Percentiles rank a stretch among this genome's conserved stretches.
phyloP scores from a whole-genome alignment of 257 asterid species.

The Solanum paucissectum region DNA sequence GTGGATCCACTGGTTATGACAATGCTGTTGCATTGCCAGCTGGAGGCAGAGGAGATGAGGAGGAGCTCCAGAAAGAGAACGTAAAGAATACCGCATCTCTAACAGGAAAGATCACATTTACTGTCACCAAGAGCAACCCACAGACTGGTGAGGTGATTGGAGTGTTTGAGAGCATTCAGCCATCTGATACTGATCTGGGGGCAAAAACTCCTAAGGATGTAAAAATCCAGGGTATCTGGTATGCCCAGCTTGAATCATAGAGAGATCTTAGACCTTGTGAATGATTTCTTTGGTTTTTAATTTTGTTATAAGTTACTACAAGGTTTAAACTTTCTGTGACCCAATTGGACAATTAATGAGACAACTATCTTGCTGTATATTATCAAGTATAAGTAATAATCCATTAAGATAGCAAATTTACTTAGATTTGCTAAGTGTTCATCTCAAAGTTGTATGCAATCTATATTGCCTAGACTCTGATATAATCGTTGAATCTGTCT shows the following conservation, averaged over 20 bases:
- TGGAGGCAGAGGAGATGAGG: conserved; percentile 98
- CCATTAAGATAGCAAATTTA: background rate
- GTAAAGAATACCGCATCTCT: conserved; percentile 61
- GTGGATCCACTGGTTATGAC: conserved; percentile 97
- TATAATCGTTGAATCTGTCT: background rate
- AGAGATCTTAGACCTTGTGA: conserved; percentile 1
- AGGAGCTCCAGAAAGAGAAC: conserved; percentile 86
- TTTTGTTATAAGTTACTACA: conserved; percentile 28
- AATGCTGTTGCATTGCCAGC: conserved; percentile 98
- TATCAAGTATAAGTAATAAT: background rate
- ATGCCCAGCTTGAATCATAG: conserved; percentile 79
- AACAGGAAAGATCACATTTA: conserved; percentile 72
- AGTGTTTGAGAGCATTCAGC: conserved; percentile 92
- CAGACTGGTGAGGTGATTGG: conserved; percentile 96
- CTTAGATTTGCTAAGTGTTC: background rate
- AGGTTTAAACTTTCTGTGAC: conserved; percentile 19
- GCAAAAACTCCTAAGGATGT: conserved; percentile 93
- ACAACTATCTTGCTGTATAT: conserved; percentile 33
- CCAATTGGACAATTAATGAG: conserved; percentile 18
- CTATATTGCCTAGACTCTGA: background rate
- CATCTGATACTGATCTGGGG: conserved; percentile 95
- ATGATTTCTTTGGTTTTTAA: conserved; percentile 18
- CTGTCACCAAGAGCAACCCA: conserved; percentile 72
- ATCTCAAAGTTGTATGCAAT: background rate
- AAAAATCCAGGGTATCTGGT: conserved; percentile 93